Evolutionary conservation across 1,139 yeast genomes (phyloP).

Genomic region (Yamadazyma aaseri): DNA sequence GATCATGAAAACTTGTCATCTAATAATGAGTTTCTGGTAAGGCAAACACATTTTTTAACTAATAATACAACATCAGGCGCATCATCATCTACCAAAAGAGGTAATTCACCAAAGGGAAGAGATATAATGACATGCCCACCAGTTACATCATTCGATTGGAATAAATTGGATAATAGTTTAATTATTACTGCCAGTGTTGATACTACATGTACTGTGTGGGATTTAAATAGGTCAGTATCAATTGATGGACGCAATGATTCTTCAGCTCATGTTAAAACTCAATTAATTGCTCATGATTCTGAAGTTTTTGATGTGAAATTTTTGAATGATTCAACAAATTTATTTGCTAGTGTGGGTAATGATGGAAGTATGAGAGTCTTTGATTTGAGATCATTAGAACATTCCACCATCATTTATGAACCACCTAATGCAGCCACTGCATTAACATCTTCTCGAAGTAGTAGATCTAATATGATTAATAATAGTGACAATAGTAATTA

Average conservation of each 20-base stretch:
- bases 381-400: conserved; percentile 86
- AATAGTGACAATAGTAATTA: conserved; percentile 11
- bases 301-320: conserved; percentile 94
- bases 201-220: conserved; percentile 98
- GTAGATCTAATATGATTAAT: conserved; percentile 7
- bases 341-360: conserved; percentile 91
- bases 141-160: conserved; percentile 94
- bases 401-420: conserved; percentile 91
- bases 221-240: conserved; percentile 44
- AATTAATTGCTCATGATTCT: conserved; percentile 91
- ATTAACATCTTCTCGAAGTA: conserved; percentile 24
- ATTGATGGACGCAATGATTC: conserved; percentile 33
- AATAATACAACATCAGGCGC: conserved; percentile 31
- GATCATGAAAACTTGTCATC: conserved; percentile 30
- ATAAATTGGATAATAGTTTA: conserved; percentile 62
- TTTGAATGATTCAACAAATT: conserved; percentile 68
- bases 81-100: not conserved
- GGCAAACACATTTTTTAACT: conserved; percentile 43
- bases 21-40: conserved; percentile 30
- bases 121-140: conserved; percentile 66
- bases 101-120: conserved; percentile 13
- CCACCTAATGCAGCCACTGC: conserved; percentile 22
- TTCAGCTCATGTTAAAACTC: conserved; percentile 80
- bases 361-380: conserved; percentile 94
- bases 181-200: conserved; percentile 88